Evolutionary conservation across 768 basidiomycete species (phyloP), one percentile per base, ranked within the genome.

Genomic region (Pleurotus salmoneostramineus): DNA sequence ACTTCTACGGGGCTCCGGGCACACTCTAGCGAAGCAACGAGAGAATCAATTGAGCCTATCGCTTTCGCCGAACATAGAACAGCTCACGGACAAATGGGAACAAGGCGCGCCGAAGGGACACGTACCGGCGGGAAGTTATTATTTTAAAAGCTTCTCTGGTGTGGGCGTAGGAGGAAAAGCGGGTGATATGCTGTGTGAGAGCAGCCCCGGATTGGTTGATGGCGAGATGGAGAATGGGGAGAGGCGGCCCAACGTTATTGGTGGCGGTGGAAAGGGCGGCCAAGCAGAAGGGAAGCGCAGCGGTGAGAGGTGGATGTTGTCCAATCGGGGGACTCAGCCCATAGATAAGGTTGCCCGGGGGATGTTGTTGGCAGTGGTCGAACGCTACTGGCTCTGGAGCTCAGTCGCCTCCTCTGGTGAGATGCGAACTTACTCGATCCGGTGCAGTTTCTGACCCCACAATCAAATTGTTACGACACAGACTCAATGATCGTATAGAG

Each of bases 281-380:
- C 47, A 57, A 35, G 37, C 40, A 40, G 51, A 57, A 61, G 35
- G 62, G 45, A 37, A 17, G 43, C 14, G 36, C 12, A 40, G 15
- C 43, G 56, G 40, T 50, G 50, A 8, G 44, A 35, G 50, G 14
- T 62, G 57, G 58, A 58, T 33, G 56, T 44, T n/a, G 44, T 33
- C 50, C 57, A 64, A 17, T 62, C 66, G 50, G 59, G 52, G 21
- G 37, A 6, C 36, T 55, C 27, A 4, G 37, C 36, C 6, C 52
- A 55, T 74, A 44, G 75, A 77, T 65, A 73, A 77, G 36, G 66
- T 72, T 47, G 71, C 63, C 43, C 72, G 73, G 58, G 68, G 65
- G 48, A 76, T 77, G 72, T 52, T 79, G 34, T 63, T 79, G 51
- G 72, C 70, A 11, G 67, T 73, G 3, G 66, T 75, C 14, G 77